A percentile compares a stretch with the other conserved stretches of the same genome.
Evolutionary conservation across 1,284 basidiomycete genomes (phyloP).

Genomic region (Retiboletus fuscus): DNA sequence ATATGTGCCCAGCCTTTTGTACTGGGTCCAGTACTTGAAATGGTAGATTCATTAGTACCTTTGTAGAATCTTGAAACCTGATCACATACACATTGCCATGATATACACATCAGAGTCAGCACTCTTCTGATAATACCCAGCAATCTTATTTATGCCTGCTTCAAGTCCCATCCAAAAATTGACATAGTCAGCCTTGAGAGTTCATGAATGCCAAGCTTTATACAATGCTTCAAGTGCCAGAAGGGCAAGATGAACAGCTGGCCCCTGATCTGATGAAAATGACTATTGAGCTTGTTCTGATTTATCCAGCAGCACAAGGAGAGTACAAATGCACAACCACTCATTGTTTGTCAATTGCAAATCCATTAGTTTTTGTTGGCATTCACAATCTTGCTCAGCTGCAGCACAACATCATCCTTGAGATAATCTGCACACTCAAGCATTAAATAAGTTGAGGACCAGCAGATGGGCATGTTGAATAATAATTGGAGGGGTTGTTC

Average conservation of each 20-base stretch:
- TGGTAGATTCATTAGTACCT: background rate
- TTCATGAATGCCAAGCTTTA: background rate
- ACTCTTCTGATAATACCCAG: background rate
- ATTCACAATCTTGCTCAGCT: too few species aligned
- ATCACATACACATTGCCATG: slow-evolving; percentile 6
- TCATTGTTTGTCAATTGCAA: background rate
- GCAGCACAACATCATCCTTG: background rate
- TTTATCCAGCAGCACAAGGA: background rate
- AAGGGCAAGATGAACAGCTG: slow-evolving; percentile 10
- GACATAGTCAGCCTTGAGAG: background rate
- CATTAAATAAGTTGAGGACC: slow-evolving; percentile 57
- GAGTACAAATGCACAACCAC: background rate
- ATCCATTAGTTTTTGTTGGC: background rate
- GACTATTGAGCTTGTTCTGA: slow-evolving; percentile 4
- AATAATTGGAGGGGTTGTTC: slow-evolving; percentile 38
- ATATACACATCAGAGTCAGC: slow-evolving; percentile 6
- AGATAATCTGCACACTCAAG: slow-evolving; percentile 40
- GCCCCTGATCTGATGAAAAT: slow-evolving; percentile 12
- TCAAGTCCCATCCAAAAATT: slow-evolving; percentile 11
- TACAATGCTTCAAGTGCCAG: background rate
- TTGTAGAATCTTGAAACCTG: background rate
- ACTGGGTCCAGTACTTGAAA: background rate
- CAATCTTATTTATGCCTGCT: slow-evolving; percentile 3
- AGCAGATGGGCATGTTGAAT: slow-evolving; percentile 55
- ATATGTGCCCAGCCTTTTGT: background rate